Conservation (phyloP, 495 filamentous ascomycete species). For the Amorphotheca resinae region DNA sequence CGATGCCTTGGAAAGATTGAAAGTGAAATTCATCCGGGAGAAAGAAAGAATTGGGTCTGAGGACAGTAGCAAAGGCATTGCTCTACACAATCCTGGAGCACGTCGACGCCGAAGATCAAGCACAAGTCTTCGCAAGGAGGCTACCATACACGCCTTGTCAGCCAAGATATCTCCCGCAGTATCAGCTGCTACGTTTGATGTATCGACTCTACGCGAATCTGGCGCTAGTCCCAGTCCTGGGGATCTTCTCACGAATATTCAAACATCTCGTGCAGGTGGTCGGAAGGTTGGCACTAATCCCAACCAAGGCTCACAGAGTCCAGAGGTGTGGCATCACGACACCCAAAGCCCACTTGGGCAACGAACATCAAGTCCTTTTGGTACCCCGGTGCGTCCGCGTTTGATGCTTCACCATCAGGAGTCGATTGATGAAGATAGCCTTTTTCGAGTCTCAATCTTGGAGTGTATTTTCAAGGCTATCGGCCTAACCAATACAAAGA, state of each 20-base stretch:
- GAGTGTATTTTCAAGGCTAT: conserved; percentile 95
- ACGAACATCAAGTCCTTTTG: conserved; percentile 43
- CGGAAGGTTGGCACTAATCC: conserved; percentile 26
- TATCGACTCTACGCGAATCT: conserved; percentile 23
- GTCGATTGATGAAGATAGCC: conserved; percentile 66
- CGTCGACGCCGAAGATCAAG: conserved; percentile 53
- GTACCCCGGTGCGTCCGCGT: conserved; percentile 38
- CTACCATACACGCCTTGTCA: conserved; percentile 54
- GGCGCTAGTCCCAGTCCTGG: conserved; percentile 49
- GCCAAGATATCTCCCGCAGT: conserved; percentile 25
- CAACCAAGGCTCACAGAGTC: conserved; percentile 5
- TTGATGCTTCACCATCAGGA: conserved; percentile 51
- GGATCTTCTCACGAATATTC: conserved; percentile 70
- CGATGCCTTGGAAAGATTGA: conserved; percentile 68
- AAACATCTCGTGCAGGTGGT: conserved; percentile 50
- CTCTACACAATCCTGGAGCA: conserved; percentile 67
- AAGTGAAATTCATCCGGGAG: conserved; percentile 85
- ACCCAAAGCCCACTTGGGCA: conserved; percentile 45
- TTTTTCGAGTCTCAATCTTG: conserved; percentile 81
- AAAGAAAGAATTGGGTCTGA: conserved; percentile 72
- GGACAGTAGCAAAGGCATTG: conserved; percentile 86
- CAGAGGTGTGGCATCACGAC: conserved; percentile 21
- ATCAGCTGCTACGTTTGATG: conserved; percentile 20
- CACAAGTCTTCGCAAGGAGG: conserved; percentile 67
- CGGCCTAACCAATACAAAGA: conserved; percentile 59